These are phyloP conservation scores for Colletotrichum gigasporum DNA, from an alignment of 2,329 filamentous ascomycete genomes.

Conservation along the genomic window DNA sequence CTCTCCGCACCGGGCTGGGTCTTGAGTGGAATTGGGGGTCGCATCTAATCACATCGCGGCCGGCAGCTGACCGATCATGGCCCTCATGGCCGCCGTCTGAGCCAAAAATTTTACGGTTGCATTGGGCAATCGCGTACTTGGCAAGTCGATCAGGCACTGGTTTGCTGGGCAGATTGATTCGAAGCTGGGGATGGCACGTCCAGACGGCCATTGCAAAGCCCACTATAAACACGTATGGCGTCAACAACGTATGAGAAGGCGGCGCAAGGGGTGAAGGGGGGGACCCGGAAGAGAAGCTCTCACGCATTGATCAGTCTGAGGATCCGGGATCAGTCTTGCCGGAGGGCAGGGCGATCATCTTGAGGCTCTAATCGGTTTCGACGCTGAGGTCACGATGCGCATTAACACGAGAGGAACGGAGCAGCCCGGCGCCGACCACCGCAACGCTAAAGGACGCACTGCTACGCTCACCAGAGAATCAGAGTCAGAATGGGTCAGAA, in stretches of 20 bases:
- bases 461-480: no score
- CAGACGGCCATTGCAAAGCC: not conserved
- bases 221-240: constrained; percentile 12
- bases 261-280: constrained; percentile 1
- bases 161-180: not conserved
- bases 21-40: not conserved
- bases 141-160: constrained; percentile 14
- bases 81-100: not conserved
- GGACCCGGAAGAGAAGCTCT: not conserved
- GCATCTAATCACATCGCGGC: constrained; percentile 6
- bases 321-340: constrained; percentile 21
- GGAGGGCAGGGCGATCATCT: constrained; percentile 17
- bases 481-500: no score
- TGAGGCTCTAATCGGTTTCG: constrained; percentile 23
- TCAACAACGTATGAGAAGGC: constrained; percentile 9
- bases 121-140: constrained; percentile 1
- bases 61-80: constrained; percentile 27
- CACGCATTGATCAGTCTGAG: constrained; percentile 24
- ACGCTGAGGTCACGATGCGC: constrained; percentile 2
- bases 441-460: no score
- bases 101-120: constrained; percentile 13
- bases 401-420: not conserved
- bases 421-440: no score
- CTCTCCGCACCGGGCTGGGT: not conserved
- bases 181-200: not conserved